These are phyloP conservation scores for Talaromyces ruber DNA, from an alignment of 495 filamentous ascomycete genomes.

Conservation along the genomic window DNA sequence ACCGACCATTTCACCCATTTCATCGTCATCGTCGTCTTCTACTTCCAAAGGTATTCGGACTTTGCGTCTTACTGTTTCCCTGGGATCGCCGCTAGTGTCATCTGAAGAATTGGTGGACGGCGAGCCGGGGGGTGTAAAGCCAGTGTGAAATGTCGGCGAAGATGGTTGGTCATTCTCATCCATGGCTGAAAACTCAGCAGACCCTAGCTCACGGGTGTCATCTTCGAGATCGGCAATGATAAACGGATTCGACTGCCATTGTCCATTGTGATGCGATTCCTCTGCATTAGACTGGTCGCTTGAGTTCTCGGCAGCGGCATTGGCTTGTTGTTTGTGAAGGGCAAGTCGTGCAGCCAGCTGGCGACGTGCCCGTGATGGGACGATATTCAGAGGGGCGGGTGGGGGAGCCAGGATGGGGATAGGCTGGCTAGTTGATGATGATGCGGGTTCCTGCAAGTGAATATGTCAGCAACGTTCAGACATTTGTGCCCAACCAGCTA, in stretches of 20 bases:
- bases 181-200: slow-evolving; percentile 16
- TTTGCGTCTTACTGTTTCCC: slow-evolving; percentile 24
- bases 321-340: slow-evolving; percentile 60
- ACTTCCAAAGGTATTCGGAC: slow-evolving; percentile 38
- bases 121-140: slow-evolving; percentile 36
- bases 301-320: slow-evolving; percentile 19
- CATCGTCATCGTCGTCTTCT: slow-evolving; percentile 37
- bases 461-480: slow-evolving; percentile 5
- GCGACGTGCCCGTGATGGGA: slow-evolving; percentile 76
- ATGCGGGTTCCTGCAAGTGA: slow-evolving; percentile 4
- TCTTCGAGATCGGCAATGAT: slow-evolving; percentile 36
- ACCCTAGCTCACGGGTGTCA: slow-evolving; percentile 9
- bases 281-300: slow-evolving; percentile 11
- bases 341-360: slow-evolving; percentile 80
- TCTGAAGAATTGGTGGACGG: slow-evolving; percentile 35
- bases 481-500: neutral
- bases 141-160: slow-evolving; percentile 29
- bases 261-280: slow-evolving; percentile 13
- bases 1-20: slow-evolving; percentile 43
- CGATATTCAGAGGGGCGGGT: slow-evolving; percentile 53
- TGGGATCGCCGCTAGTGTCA: slow-evolving; percentile 26
- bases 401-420: slow-evolving; percentile 40
- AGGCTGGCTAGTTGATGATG: slow-evolving; percentile 28
- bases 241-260: slow-evolving; percentile 35
- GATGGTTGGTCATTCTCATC: slow-evolving; percentile 21